phyloP scores from a whole-genome alignment of 75 land plant species.

The Pinus tabuliformis region DNA sequence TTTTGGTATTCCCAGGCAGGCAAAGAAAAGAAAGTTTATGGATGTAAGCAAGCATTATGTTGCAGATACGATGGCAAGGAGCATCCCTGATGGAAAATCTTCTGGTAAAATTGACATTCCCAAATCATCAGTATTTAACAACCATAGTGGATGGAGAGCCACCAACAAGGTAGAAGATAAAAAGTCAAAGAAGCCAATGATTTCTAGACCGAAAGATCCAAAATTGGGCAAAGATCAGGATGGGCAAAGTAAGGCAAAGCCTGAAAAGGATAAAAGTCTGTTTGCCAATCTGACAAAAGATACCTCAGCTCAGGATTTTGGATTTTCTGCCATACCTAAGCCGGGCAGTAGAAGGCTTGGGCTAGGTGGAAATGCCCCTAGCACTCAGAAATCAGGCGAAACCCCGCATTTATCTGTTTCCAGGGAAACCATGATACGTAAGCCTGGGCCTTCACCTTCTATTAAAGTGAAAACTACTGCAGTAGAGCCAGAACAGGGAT shows the following conservation, averaged over 20 bases:
- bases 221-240: conserved; percentile 29
- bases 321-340: conserved; percentile 15
- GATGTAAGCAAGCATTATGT: conserved; percentile 79
- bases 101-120: conserved; percentile 31
- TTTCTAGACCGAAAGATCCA: conserved; percentile 23
- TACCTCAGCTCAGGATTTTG: neutral
- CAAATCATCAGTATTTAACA: conserved; percentile 22
- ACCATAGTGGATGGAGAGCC: conserved; percentile 24
- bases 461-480: conserved; percentile 10
- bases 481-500: conserved; percentile 12
- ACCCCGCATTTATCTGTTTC: conserved; percentile 17
- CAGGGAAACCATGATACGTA: neutral
- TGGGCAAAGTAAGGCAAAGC: conserved; percentile 14
- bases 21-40: conserved; percentile 80
- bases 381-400: conserved; percentile 9
- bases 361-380: conserved; percentile 5
- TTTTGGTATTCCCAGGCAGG: conserved; percentile 78
- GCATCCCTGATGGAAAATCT: conserved; percentile 16
- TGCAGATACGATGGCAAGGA: conserved; percentile 24
- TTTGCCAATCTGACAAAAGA: conserved; percentile 2
- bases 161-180: conserved; percentile 26
- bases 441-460: conserved; percentile 10
- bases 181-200: conserved; percentile 29
- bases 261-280: conserved; percentile 19
- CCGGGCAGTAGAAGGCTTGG: conserved; percentile 11